Base-by-base conservation (phyloP, 1,139 yeast species). In the Geotrichum europaeum region DNA sequence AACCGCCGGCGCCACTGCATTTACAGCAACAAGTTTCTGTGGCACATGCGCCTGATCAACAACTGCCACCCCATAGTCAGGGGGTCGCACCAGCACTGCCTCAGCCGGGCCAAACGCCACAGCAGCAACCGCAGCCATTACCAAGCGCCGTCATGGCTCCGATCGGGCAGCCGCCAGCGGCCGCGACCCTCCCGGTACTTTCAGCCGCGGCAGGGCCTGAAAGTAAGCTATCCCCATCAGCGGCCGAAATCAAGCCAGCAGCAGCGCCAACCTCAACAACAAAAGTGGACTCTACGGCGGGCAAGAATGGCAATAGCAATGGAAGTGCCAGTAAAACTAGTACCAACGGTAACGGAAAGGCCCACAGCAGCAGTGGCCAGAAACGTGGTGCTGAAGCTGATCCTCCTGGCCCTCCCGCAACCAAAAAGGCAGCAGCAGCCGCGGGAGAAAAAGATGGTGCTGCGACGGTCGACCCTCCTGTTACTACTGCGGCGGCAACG, bases 311-410 rank as follows among this genome's bases (percentile, higher is more conserved):
- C 15, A 53, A 53, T 15, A 43, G 56, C 43, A 54, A 30, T 47
- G 57, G 47, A 47, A 54, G 20, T 9, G 30, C 18, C 20, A 40
- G 2, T 10, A 22, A 20, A 4, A 13, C 25, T 6, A 34, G 18
- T 18, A 20, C 47, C 15, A 52, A 52, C 45, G 57, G 57, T 6
- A 54, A 54, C 36, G 57, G 57, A 54, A 25, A 20, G 25, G 47
- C 47, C 18, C 18, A 28, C 10, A 20, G 22, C n/a, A 53, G 34
- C 24, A n/a, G 30, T 7, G 20, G 47, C 10, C 47, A 40, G 47
- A 40, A 40, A 18, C 47, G 47, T 18, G 22, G n/a, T 7, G 47
- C 47, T 7, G 47, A 40, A n/a, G 18, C 47, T 5, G 47, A 40
- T n/a, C 22, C 22, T 5, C 10, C 18, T 3, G 47, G 47, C 15